Percentiles rank a stretch among this genome's conserved stretches.
Evolutionary conservation across 2,329 filamentous ascomycete species (phyloP).

Genomic region (Zelopaecilomyces penicillatus): DNA sequence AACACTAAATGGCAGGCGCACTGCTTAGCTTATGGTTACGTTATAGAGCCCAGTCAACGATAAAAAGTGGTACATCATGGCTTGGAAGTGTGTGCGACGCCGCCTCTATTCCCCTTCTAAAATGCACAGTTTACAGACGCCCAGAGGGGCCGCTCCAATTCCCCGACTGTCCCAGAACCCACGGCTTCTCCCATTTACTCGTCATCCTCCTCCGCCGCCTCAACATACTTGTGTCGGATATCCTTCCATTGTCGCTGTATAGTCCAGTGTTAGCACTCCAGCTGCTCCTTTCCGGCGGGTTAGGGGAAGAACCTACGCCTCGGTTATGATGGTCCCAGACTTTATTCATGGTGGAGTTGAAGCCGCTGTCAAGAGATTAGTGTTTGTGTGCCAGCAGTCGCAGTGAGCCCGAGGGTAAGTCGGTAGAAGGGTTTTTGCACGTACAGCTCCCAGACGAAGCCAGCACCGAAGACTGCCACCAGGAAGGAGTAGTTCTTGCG

Average conservation of each 20-base stretch:
- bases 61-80: too few species aligned
- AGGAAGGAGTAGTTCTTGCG: conserved; percentile 84
- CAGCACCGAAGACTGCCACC: conserved; percentile 72
- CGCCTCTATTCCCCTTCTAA: conserved; percentile 22
- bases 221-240: conserved; percentile 82
- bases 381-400: conserved; percentile 1
- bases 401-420: too few species aligned
- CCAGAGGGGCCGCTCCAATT: conserved; percentile 4
- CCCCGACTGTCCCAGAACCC: conserved; percentile 12
- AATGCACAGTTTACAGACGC: conserved; percentile 26
- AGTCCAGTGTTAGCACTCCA: conserved; percentile 18
- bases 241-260: conserved; percentile 97
- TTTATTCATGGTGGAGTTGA: conserved; percentile 72
- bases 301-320: conserved; percentile 58
- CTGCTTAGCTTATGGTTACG: too few species aligned
- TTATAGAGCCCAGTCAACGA: too few species aligned
- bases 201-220: conserved; percentile 53
- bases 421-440: conserved; percentile 20
- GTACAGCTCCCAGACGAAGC: conserved; percentile 92
- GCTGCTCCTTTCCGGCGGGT: neutral
- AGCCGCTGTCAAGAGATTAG: conserved; percentile 53
- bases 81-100: conserved; percentile 6
- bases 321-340: conserved; percentile 88
- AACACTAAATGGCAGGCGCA: too few species aligned
- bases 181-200: conserved; percentile 11